Evolutionary conservation across 148 eudicot genomes (phyloP).

Genomic region (Chenopodium formosanum): DNA sequence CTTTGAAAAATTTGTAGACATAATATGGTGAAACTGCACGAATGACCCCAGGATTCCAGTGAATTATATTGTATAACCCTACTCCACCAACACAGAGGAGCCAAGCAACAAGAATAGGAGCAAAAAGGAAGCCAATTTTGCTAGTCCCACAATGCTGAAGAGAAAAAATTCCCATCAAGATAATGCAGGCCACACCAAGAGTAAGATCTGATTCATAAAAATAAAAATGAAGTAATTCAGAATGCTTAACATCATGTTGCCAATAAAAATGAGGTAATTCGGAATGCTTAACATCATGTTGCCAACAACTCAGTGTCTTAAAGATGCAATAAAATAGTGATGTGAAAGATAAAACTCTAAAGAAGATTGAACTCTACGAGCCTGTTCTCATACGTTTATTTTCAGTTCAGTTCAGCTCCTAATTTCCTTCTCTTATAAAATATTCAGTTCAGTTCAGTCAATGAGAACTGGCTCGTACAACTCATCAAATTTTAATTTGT

Average conservation of each 20-base stretch:
- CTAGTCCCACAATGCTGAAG: constrained; percentile 48
- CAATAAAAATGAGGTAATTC: neutral
- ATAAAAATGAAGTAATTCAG: constrained; percentile 11
- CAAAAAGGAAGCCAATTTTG: constrained; percentile 48
- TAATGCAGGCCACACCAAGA: constrained; percentile 30
- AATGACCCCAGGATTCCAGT: constrained; percentile 46
- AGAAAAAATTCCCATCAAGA: constrained; percentile 44
- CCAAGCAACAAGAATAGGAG: constrained; percentile 49
- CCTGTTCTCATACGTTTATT: too few relatives aligned
- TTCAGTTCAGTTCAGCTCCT: too few relatives aligned
- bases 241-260: neutral
- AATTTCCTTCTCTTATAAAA: too few relatives aligned
- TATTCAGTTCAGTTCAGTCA: too few relatives aligned
- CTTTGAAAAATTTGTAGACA: constrained; percentile 38
- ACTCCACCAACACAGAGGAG: constrained; percentile 41
- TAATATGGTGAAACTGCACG: constrained; percentile 47
- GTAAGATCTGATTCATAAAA: constrained; percentile 30
- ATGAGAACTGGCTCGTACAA: too few relatives aligned
- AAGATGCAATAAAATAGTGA: neutral
- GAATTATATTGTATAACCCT: constrained; percentile 47
- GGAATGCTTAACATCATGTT: neutral
- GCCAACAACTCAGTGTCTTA: neutral
- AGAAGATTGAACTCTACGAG: neutral
- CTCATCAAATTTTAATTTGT: neutral
- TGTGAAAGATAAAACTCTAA: neutral